Evolutionary conservation across 495 filamentous ascomycete species (phyloP).

Genomic region (Aspergillus funiculosus): DNA sequence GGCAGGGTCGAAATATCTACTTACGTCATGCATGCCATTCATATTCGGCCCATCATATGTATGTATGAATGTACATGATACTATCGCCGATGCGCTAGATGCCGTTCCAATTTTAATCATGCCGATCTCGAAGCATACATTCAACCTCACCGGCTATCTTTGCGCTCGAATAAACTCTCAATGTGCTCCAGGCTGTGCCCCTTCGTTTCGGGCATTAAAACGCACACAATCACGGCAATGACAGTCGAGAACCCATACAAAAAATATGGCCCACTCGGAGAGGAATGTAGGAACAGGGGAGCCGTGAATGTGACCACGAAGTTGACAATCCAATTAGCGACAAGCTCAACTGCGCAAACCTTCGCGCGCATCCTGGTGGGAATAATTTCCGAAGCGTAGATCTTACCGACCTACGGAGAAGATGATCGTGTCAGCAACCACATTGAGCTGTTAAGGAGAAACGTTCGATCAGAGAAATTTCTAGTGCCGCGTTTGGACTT

Average conservation of each 20-base stretch:
- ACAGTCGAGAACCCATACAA: conserved; percentile 16
- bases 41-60: background rate
- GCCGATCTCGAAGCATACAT: conserved; percentile 1
- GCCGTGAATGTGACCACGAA: conserved; percentile 16
- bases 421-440: background rate
- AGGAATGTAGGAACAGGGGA: conserved; percentile 12
- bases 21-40: background rate
- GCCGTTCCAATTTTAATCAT: background rate
- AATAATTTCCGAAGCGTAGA: conserved; percentile 17
- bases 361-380: conserved; percentile 12
- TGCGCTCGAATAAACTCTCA: conserved; percentile 13
- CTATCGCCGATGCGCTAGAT: too few relatives aligned
- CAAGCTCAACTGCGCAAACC: conserved; percentile 10
- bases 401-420: conserved; percentile 11
- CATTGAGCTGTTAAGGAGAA: background rate
- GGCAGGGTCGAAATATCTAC: too few relatives aligned
- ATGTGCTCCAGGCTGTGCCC: conserved; percentile 15
- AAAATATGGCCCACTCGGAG: conserved; percentile 13
- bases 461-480: background rate
- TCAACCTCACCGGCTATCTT: background rate
- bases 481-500: background rate
- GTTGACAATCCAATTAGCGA: conserved; percentile 18
- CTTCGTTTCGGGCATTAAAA: conserved; percentile 19
- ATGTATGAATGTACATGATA: background rate
- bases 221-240: conserved; percentile 9